Evolutionary conservation across 345 rosid species (phyloP), one percentile per base, ranked within the genome.

Genomic region (Melaleuca quinquenervia): DNA sequence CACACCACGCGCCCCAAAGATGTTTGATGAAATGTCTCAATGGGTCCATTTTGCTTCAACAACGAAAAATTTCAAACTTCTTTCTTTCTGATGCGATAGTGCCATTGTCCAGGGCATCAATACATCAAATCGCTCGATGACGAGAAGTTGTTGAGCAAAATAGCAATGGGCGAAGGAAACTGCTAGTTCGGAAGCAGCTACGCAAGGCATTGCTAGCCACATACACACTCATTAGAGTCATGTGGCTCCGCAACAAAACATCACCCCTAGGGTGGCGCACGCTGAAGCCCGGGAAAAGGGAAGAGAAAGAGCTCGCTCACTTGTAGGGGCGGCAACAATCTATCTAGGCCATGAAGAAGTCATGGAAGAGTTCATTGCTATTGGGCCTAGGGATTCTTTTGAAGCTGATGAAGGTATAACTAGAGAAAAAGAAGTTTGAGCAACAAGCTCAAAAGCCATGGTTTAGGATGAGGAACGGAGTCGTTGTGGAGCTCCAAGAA

Each of bases 251-350:
- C 91, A 93, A 94, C 41, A 95, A 95, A 87, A 95, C 94, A 0
- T 96, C 95, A 5, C 96, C 98, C 3, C 91, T 96, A 16, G 96
- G 98, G 22, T 97, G 98, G 98, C 94, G 96, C 96, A 94, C 95
- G 11, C 85, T 95, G 86, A 95, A 92, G 91, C 98, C 98, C 2
- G 90, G 89, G 86, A 95, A 93, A 29, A 96, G 93, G 89, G 98
- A 96, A 87, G 98, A 95, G 89, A 90, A 85, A 41, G 96, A 95
- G 74, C 64, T 93, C 62, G 95, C 98, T 5, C 98, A 92, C 88
- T 86, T 96, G 86, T 94, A 95, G 36, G 96, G 95, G 88, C 87
- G 95, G 80, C 89, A 90, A 49, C 92, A 93, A 83, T 95, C 91
- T 86, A 95, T 90, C 97, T 98, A 3, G 98, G 98, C 24, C 95